phyloP scores from a whole-genome alignment of 2,329 filamentous ascomycete species.

The Aspergillus tamarii region DNA sequence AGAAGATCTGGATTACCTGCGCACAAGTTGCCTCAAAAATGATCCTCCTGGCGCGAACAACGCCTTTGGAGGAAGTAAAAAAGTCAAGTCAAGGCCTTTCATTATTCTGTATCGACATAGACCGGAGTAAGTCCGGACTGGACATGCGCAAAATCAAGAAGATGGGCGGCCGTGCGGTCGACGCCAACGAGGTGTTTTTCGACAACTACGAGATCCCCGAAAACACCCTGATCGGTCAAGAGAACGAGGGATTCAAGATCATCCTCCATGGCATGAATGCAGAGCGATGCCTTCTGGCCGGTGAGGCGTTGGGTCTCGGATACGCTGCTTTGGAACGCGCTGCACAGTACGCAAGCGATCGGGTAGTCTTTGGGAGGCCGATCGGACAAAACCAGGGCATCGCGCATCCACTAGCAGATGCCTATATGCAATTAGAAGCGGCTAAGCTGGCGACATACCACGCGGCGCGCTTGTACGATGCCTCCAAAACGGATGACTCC shows the following conservation, averaged over 20 bases:
- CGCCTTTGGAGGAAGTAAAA: slow-evolving; percentile 65
- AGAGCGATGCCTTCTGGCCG: slow-evolving; percentile 73
- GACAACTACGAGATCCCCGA: slow-evolving; percentile 72
- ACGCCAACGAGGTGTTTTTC: slow-evolving; percentile 88
- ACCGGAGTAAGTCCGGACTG: slow-evolving; percentile 62
- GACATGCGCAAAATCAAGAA: slow-evolving; percentile 76
- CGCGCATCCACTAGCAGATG: slow-evolving; percentile 60
- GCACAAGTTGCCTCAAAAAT: slow-evolving; percentile 82
- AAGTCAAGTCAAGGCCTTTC: slow-evolving; percentile 77
- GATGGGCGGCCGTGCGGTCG: slow-evolving; percentile 81
- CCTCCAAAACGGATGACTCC: slow-evolving; percentile 52
- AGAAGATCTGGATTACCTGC: slow-evolving; percentile 89
- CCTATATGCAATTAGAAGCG: slow-evolving; percentile 65
- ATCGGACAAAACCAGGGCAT: slow-evolving; percentile 66
- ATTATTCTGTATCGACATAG: slow-evolving; percentile 78
- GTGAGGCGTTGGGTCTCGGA: slow-evolving; percentile 78
- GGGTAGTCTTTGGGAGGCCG: slow-evolving; percentile 62
- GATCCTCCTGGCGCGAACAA: slow-evolving; percentile 79
- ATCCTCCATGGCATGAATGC: slow-evolving; percentile 81
- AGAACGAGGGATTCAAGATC: slow-evolving; percentile 78
- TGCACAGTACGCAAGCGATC: slow-evolving; percentile 65
- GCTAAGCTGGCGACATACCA: slow-evolving; percentile 65
- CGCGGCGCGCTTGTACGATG: slow-evolving; percentile 61
- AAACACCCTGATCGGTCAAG: slow-evolving; percentile 68
- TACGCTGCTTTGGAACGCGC: slow-evolving; percentile 71